phyloP scores from a whole-genome alignment of 23 red algal genomes.

The Chondrus crispus region DNA sequence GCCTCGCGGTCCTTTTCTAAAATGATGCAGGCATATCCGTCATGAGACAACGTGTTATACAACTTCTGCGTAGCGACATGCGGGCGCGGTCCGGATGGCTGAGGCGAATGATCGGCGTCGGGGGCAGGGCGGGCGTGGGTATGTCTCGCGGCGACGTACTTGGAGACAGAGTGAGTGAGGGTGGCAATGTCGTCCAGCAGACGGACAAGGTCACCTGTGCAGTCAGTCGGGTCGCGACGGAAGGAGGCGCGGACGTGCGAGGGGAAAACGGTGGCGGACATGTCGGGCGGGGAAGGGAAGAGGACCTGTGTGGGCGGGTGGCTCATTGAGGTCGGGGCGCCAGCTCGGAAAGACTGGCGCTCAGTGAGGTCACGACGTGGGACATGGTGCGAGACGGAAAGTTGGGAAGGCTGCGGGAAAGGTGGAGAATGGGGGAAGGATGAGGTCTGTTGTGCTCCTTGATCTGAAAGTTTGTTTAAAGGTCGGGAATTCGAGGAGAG shows the following conservation, averaged over 20 bases:
- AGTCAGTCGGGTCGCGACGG: slow-evolving; percentile 30
- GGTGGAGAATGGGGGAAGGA: too few relatives aligned
- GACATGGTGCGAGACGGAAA: too few relatives aligned
- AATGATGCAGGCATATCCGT: slow-evolving; percentile 90
- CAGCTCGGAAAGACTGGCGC: too few relatives aligned
- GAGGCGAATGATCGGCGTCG: slow-evolving; percentile 4
- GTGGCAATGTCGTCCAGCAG: slow-evolving; percentile 88
- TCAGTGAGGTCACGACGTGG: too few relatives aligned
- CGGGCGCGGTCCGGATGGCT: too few relatives aligned
- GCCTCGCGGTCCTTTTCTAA: slow-evolving; percentile 28
- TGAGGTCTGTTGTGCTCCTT: too few relatives aligned
- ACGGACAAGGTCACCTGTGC: slow-evolving; percentile 70
- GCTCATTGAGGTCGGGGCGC: too few relatives aligned
- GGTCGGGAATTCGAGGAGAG: too few relatives aligned
- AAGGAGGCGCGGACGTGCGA: slow-evolving; percentile 71
- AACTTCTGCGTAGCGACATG: slow-evolving; percentile 67
- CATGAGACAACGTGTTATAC: slow-evolving; percentile 74
- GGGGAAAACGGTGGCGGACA: slow-evolving; percentile 40
- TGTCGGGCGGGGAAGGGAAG: too few relatives aligned
- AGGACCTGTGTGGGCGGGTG: too few relatives aligned
- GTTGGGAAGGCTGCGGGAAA: too few relatives aligned
- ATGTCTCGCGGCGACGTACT: slow-evolving; percentile 4
- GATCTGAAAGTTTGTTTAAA: too few relatives aligned
- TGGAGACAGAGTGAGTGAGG: slow-evolving; percentile 66
- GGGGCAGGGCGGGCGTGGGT: background rate